phyloP scores from a whole-genome alignment of 495 filamentous ascomycete genomes.

The Entonaema liquescens region DNA sequence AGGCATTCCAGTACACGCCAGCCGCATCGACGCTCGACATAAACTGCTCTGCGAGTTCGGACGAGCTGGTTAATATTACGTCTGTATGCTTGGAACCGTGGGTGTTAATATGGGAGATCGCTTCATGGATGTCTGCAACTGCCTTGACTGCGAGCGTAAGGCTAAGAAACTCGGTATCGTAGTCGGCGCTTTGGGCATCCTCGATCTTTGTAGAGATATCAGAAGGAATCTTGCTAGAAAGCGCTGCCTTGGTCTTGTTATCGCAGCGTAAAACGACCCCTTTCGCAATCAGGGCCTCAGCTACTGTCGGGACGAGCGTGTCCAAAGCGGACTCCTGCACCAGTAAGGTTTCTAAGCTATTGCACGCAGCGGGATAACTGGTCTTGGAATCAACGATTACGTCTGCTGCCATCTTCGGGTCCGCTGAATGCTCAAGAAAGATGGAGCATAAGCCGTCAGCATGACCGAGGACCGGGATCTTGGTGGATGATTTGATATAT shows the following conservation, averaged over 20 bases:
- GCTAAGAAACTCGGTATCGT: constrained; percentile 87
- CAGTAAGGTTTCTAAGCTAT: constrained; percentile 87
- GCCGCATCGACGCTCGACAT: constrained; percentile 86
- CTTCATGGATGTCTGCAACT: constrained; percentile 70
- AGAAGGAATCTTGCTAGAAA: constrained; percentile 53
- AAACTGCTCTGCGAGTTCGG: constrained; percentile 74
- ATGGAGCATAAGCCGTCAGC: constrained; percentile 93
- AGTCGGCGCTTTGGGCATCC: constrained; percentile 74
- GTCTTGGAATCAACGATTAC: constrained; percentile 93
- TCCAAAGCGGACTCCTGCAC: constrained; percentile 77
- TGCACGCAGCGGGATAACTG: constrained; percentile 96
- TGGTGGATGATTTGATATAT: constrained; percentile 87
- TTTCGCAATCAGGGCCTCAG: constrained; percentile 72
- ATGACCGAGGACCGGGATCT: constrained; percentile 95
- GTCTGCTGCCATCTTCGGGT: constrained; percentile 72
- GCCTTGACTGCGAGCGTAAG: constrained; percentile 86
- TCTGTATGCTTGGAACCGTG: constrained; percentile 97
- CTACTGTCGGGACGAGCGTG: constrained; percentile 75
- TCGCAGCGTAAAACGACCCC: constrained; percentile 91
- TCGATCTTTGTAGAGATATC: constrained; percentile 58
- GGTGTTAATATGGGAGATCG: constrained; percentile 86
- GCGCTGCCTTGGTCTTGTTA: constrained; percentile 65
- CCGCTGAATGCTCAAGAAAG: constrained; percentile 85
- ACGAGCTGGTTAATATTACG: constrained; percentile 78
- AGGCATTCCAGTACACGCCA: constrained; percentile 97